Base-by-base conservation (phyloP, 2,329 filamentous ascomycete genomes). In the Diaporthe capsici region DNA sequence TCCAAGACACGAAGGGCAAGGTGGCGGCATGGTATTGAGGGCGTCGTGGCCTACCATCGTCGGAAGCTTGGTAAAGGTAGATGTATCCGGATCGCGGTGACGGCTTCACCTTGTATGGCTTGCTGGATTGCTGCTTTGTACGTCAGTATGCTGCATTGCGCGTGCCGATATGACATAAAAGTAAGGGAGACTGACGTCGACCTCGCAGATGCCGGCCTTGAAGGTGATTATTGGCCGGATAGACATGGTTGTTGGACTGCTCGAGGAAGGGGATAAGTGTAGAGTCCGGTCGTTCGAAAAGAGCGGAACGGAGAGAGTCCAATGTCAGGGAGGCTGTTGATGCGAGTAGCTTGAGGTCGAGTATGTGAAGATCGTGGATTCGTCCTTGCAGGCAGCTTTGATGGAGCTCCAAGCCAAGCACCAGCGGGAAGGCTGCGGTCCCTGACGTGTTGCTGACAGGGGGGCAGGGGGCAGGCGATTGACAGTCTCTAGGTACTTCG, bases 161-260 rank as follows among this genome's bases (percentile, higher is more conserved):
- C 63, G 44, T 22, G 34, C 22, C 34, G 53, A 55, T 53, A 65
- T 42, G 37, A 17, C 37, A 71, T 57, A 37, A 55, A 58, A 65
- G 63, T 78, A 79, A 9, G 13, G 47, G 60, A 49, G 76, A 88
- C 93, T 82, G 87, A 98, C 95, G 84, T 96, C 93, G 77, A 96
- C 84, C 72, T 97, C 92, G 86, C 96, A 98, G 84, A 91, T 91
- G 84, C 96, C 96, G 78, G 96, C 96, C 90, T 98, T 98, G 90
- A 98, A 98, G 22, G 95, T 98, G 84, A 98, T 96, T 82, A 98
- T 90, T 44, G 96, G 95, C 79, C 90, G 84, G 85, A 95, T 92
- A 78, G 96, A 95, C 95, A 98, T 98, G 78, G 77, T 87, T n/a
- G 42, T 20, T n/a, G 55, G 20, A 20, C 55, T 57, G 15, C 15